Percentiles rank a stretch among this genome's conserved stretches.
These are phyloP conservation scores for Malbranchea cinnamomea DNA, from an alignment of 2,329 filamentous ascomycete species.

Conservation along the genomic window DNA sequence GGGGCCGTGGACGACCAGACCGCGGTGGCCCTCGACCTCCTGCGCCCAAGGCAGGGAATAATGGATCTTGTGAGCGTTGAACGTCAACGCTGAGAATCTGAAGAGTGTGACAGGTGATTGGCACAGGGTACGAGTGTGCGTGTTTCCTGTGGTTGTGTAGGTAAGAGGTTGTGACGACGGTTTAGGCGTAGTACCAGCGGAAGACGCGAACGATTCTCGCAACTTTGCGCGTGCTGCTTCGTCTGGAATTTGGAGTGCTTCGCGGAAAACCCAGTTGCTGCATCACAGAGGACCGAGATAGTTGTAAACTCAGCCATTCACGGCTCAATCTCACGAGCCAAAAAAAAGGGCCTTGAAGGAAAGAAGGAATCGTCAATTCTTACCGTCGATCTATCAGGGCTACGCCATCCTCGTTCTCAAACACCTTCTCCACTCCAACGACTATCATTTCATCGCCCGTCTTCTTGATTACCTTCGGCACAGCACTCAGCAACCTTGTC, in stretches of 20 bases:
- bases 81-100: constrained; percentile 30
- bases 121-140: constrained; percentile 19
- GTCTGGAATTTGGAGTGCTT: constrained; percentile 18
- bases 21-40: constrained; percentile 28
- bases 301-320: constrained; percentile 11
- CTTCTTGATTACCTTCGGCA: constrained; percentile 38
- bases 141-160: constrained; percentile 12
- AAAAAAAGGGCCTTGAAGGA: neutral
- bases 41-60: constrained; percentile 30
- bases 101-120: constrained; percentile 28
- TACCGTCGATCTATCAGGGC: constrained; percentile 41
- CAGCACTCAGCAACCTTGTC: constrained; percentile 40
- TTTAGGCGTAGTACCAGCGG: constrained; percentile 3
- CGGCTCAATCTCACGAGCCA: too few relatives aligned
- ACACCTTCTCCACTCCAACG: constrained; percentile 48
- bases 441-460: constrained; percentile 48
- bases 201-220: constrained; percentile 2
- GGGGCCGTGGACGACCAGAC: constrained; percentile 30
- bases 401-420: constrained; percentile 36
- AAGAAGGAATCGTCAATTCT: constrained; percentile 1
- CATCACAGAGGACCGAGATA: neutral
- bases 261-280: constrained; percentile 33
- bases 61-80: constrained; percentile 32
- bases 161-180: constrained; percentile 8
- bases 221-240: constrained; percentile 4